Base-by-base conservation (phyloP, 805 yeast genomes). In the Starmerella vaccinii region DNA sequence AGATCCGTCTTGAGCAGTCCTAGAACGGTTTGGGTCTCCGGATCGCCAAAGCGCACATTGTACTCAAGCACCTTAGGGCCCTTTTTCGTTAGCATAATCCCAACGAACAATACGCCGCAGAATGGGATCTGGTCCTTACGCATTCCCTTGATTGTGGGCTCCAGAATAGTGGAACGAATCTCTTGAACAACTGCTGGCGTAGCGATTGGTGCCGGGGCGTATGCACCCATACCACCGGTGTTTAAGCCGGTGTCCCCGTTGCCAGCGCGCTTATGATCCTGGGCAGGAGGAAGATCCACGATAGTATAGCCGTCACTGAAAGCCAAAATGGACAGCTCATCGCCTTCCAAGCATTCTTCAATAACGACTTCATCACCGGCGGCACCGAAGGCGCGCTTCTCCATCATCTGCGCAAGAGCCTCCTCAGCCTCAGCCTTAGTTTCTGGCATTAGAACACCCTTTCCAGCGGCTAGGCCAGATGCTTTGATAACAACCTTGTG, bases 151-250 rank as follows among this genome's bases (percentile, higher is more conserved):
- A 92, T 82, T 33, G 96, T 84, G 50, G 97, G 97, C 68, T 82
- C 80, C 61, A 94, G 76, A 61, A 94, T 76, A n/a, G 76, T 72
- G 44, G 73, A 71, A 63, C 88, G 80, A 64, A 92, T 88, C 67
- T 80, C 73, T 54, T 74, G 70, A 61, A 89, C 68, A 33, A 92
- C 65, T 22, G 76, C 73, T 2, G 86, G 80, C 18, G 97, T 86
- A 18, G 94, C 97, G 56, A 87, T 74, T 50, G 98, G 98, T 10
- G 97, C 95, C 29, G 99, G 99, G 7, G 97, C 92, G 64, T 92
- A 92, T 7, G 97, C 95, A 57, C 99, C 99, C 99, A 92, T 92
- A 57, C 99, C 99, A 59, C 99, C 99, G 34, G 99, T 92, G 71
- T 92, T 92, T 56, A 90, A 75, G 23, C 99, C 99, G 35, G 80